Base-by-base conservation (phyloP, 148 eudicot species). In the Fagopyrum tataricum region DNA sequence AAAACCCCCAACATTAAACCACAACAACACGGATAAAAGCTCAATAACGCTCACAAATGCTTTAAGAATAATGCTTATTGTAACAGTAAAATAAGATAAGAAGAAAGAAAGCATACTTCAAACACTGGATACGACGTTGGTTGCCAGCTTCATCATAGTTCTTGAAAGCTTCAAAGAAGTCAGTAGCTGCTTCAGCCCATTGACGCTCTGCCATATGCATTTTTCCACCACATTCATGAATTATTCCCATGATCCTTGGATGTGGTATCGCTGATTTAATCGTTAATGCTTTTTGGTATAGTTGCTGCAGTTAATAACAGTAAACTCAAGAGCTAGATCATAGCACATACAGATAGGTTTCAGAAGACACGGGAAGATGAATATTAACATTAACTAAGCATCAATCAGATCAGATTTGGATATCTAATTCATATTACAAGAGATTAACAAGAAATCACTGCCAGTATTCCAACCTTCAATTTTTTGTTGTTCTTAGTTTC, bases 71-170 rank as follows among this genome's bases (percentile, higher is more conserved):
- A 13, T 11, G 26, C 10, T 6, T 20, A 24, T 11, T 26, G 6
- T 24, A 12, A 61, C 40, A 11, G 4, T 2, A 26, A 37, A 11
- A 64, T 15, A 64, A 64, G 44, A 39, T 64, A 39, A 14, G 1
- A 10, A 39, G 2, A 37, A 5, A 31, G 9, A 64, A 47, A 55
- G 23, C 91, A 76, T 95, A 95, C 99, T 95, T 95, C 64, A 95
- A 80, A 78, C 99, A 95, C 74, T 92, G 97, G 74, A 95, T 95
- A 39, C 99, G 89, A 55, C 99, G 81, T 53, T 85, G 90, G 68
- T 92, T 92, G 66, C 99, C 99, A 78, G 99, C 99, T 85, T 95
- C 99, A 81, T 95, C 99, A 79, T 95, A 95, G 83, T 92, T 95
- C 84, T 95, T 95, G 71, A 95, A 95, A 77, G 99, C 99, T 83